Percentiles rank a stretch among this genome's conserved stretches.
Conservation (phyloP, 2,329 filamentous ascomycete genomes). For the Diaporthe vexans region DNA sequence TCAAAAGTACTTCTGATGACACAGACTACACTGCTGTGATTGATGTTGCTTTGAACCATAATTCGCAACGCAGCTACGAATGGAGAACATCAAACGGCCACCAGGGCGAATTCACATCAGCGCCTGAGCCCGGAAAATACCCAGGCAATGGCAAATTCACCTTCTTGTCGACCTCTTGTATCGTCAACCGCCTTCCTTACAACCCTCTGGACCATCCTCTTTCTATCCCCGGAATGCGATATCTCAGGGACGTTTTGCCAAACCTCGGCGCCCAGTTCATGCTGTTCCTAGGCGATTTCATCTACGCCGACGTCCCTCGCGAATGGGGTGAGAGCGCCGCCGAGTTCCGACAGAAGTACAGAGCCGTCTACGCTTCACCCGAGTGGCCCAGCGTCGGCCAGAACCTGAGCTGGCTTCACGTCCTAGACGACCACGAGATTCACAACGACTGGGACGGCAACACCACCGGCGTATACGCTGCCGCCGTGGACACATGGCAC, state of each 20-base stretch:
- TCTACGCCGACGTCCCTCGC: conserved; percentile 90
- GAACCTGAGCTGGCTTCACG: conserved; percentile 96
- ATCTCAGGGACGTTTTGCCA: conserved; percentile 81
- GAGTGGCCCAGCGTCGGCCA: conserved; percentile 85
- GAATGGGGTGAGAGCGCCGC: conserved; percentile 79
- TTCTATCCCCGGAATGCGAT: conserved; percentile 82
- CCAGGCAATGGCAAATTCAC: conserved; percentile 80
- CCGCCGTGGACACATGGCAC: conserved; percentile 86
- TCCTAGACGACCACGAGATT: conserved; percentile 97
- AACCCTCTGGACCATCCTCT: conserved; percentile 86
- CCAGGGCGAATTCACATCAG: conserved; percentile 83
- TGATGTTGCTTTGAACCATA: conserved; percentile 72
- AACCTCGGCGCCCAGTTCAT: conserved; percentile 82
- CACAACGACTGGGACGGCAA: conserved; percentile 91
- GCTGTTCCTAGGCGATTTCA: conserved; percentile 89
- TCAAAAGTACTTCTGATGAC: conserved; percentile 76
- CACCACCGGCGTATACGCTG: conserved; percentile 82
- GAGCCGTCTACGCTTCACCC: conserved; percentile 94
- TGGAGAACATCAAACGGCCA: conserved; percentile 91
- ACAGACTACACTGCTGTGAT: conserved; percentile 88
- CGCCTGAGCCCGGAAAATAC: conserved; percentile 77
- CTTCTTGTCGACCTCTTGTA: conserved; percentile 93
- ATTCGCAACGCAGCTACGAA: conserved; percentile 81
- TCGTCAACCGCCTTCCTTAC: conserved; percentile 93
- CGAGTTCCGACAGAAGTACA: conserved; percentile 91